Conservation (phyloP, 2,329 filamentous ascomycete species). For the Calonectria leucothoes region DNA sequence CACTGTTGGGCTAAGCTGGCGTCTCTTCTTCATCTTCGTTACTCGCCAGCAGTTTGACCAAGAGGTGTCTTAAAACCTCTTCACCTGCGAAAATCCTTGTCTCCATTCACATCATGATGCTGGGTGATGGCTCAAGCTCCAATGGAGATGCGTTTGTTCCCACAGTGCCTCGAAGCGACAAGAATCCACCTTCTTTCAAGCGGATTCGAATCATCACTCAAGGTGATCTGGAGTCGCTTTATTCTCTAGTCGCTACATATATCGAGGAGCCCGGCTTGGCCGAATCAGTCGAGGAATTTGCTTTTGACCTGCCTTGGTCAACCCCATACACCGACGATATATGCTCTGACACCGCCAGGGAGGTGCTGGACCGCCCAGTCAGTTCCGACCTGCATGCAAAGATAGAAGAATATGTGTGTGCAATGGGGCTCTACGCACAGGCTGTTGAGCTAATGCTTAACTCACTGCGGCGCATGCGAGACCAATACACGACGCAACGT, state of each 20-base stretch:
- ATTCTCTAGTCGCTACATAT: neutral
- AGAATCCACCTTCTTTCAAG: neutral
- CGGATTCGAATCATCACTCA: neutral
- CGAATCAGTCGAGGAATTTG: neutral
- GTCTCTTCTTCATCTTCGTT: too few species aligned
- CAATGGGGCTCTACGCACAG: neutral
- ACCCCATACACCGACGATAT: neutral
- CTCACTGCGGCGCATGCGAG: neutral
- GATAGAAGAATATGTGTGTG: neutral
- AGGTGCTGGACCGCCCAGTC: neutral
- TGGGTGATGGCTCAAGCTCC: neutral
- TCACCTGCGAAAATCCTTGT: neutral
- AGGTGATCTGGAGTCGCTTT: neutral
- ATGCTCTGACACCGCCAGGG: neutral
- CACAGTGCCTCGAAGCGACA: neutral
- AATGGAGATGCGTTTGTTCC: neutral
- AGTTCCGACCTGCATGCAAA: neutral
- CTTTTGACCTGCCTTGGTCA: neutral
- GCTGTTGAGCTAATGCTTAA: neutral
- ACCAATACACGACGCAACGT: neutral
- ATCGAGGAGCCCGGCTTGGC: neutral
- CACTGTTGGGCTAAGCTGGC: too few species aligned
- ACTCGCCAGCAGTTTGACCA: neutral
- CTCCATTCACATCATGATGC: neutral
- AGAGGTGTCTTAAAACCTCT: neutral